Evolutionary conservation across 108 stramenopile genomes (phyloP), one percentile per base, ranked within the genome.

Genomic region (Cyclotella baltica): DNA sequence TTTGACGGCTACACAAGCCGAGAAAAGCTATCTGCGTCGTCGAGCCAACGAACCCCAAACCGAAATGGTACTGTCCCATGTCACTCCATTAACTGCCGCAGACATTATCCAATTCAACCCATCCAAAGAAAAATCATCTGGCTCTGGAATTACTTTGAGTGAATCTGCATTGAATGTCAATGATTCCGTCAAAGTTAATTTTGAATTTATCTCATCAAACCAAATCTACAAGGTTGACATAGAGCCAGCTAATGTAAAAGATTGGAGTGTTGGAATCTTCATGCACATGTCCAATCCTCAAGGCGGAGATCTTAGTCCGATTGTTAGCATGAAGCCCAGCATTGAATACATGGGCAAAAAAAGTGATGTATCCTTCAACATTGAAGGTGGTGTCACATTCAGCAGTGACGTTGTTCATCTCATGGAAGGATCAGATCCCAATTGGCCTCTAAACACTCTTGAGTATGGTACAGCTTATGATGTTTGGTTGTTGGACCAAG

Each of bases 251-350:
- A 29, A 61, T 31, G 29, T 61, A 22, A 31, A 23, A 4, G 29
- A 33, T 8, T 61, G 59, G 59, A 10, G 8, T 8, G 15, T 61
- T 4, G 70, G 78, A 0, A 33, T 79, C 15, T 79, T 53, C 52
- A 72, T 72, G 78, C 46, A 56, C 50, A 79, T 79, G 78, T 61
- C 78, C 25, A 22, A 59, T 58, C 78, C 78, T 40, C 78, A 79
- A 28, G 56, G 52, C 5, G 78, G 78, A 25, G 63, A 27, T 25
- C 31, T 77, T 3, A 23, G 0, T 9, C 51, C 76, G 18, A 30
- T 77, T 22, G 61, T 73, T 20, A 43, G 33, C 19, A 34, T 43
- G 8, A 18, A 27, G 20, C 16, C 35, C 8, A 20, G 38, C 6
- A 31, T 19, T 40, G 19, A 36, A 9, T 15, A 20, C 4, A 23